Evolutionary conservation across 2,329 filamentous ascomycete species (phyloP), one percentile per base, ranked within the genome.

Genomic region (Fusarium sp.): DNA sequence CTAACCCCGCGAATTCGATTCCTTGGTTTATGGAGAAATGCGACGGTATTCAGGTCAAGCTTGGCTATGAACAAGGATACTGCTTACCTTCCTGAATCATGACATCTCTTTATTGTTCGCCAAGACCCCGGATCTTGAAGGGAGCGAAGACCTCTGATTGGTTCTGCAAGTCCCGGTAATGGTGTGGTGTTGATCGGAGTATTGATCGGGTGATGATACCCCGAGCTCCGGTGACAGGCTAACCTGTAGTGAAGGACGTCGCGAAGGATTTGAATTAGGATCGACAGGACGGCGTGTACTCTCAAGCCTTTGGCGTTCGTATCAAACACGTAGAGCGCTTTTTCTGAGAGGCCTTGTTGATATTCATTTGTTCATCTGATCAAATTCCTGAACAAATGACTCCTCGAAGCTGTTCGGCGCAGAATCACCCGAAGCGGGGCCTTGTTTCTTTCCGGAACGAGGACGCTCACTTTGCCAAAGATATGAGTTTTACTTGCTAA

Each of bases 151-250:
- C 14, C 30, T 34, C 7, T 9, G 4, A 28, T 61, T 61, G 56
- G 56, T 11, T 32, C 2, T 1, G 6, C 11, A 53, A 32, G 30
- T 53, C 9, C n/a, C 14, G 7, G 13, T 4, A 20, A 6, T 18
- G 10, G 18, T 14, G 16, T 20, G 3, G 4, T 16, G 23, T 2
- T 14, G 2, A 27, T 41, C 43, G 34, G 43, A 4, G 4, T 5
- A 50, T 63, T 12, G 16, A 5, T 16, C 59, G 61, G 59, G 23
- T 10, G 9, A 12, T 4, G 10, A 64, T 64, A 2, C 2, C 6
- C 61, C 61, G 61, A 63, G 5, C 2, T 11, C 61, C 61, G 61
- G 58, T 64, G 30, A 13, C 50, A 34, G 40, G 14, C 25, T 30
- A 54, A 37, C 34, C 18, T 37, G 16, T 11, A 37, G 34, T 16